phyloP scores from a whole-genome alignment of 1,139 yeast species.

The Neolecta irregularis region DNA sequence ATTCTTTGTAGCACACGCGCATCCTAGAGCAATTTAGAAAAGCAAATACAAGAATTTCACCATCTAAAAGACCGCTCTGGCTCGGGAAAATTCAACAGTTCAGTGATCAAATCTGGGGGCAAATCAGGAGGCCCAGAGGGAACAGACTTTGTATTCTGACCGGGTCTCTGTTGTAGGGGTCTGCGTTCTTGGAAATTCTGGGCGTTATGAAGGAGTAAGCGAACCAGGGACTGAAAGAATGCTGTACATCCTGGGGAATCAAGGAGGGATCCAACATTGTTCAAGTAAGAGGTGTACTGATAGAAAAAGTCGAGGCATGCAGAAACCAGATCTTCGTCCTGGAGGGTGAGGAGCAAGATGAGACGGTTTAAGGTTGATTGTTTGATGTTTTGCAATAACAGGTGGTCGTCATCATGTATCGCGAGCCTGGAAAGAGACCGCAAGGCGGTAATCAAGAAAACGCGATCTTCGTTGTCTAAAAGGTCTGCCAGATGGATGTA shows the following conservation, averaged over 20 bases:
- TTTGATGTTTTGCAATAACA: slow-evolving; percentile 17
- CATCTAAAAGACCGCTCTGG: slow-evolving; percentile 88
- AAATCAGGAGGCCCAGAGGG: slow-evolving; percentile 54
- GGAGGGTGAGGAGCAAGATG: slow-evolving; percentile 29
- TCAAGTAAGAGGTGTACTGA: slow-evolving; percentile 37
- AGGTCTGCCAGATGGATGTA: slow-evolving; percentile 19
- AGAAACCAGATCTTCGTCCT: slow-evolving; percentile 43
- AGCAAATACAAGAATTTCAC: slow-evolving; percentile 23
- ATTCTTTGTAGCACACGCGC: slow-evolving; percentile 77
- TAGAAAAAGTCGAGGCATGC: slow-evolving; percentile 52
- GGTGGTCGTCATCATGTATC: slow-evolving; percentile 26
- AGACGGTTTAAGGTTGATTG: slow-evolving; percentile 24
- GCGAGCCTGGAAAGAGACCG: slow-evolving; percentile 28
- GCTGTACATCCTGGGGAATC: background rate
- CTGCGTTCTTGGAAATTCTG: slow-evolving; percentile 6
- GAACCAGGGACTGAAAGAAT: slow-evolving; percentile 2
- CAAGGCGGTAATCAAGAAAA: slow-evolving; percentile 26
- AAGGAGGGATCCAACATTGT: slow-evolving; percentile 13
- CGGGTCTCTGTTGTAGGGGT: slow-evolving; percentile 11
- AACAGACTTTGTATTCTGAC: slow-evolving; percentile 26
- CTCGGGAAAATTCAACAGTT: slow-evolving; percentile 54
- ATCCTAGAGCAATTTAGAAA: slow-evolving; percentile 24
- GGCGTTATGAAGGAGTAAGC: slow-evolving; percentile 7
- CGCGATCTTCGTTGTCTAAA: slow-evolving; percentile 23
- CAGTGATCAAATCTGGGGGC: slow-evolving; percentile 42